Evolutionary conservation across 805 yeast genomes (phyloP).

Genomic region (Blastobotrys robertii): DNA sequence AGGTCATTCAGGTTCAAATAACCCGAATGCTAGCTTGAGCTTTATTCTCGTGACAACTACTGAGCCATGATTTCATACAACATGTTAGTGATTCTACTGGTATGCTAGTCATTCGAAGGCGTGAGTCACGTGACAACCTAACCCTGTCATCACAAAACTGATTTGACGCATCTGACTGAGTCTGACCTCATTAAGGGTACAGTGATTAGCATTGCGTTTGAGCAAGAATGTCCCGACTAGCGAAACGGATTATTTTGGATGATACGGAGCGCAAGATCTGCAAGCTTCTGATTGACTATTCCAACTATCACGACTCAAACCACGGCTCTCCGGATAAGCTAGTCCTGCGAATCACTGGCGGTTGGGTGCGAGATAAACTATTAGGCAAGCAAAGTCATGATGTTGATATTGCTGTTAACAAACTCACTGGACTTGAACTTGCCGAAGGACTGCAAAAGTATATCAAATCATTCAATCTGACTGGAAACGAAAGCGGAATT

Average conservation of each 20-base stretch:
- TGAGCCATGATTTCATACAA: too few relatives aligned
- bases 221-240: background rate
- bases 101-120: too few relatives aligned
- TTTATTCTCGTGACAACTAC: too few relatives aligned
- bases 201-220: too few relatives aligned
- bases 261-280: conserved; percentile 24
- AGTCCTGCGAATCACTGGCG: conserved; percentile 81
- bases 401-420: conserved; percentile 83
- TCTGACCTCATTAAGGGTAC: too few relatives aligned
- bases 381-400: conserved; percentile 76
- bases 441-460: conserved; percentile 55
- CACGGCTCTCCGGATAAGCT: conserved; percentile 23
- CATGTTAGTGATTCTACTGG: too few relatives aligned
- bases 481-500: conserved; percentile 28
- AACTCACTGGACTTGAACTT: conserved; percentile 76
- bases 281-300: conserved; percentile 24
- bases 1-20: too few relatives aligned
- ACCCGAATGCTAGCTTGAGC: too few relatives aligned
- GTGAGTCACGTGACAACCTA: too few relatives aligned
- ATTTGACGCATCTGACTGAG: too few relatives aligned
- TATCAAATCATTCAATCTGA: conserved; percentile 27
- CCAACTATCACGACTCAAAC: conserved; percentile 16
- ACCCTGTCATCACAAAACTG: too few relatives aligned
- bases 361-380: conserved; percentile 96
- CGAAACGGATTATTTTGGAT: conserved; percentile 19